Evolutionary conservation across 345 rosid species (phyloP), one percentile per base, ranked within the genome.

Genomic region (Murraya koenigii): DNA sequence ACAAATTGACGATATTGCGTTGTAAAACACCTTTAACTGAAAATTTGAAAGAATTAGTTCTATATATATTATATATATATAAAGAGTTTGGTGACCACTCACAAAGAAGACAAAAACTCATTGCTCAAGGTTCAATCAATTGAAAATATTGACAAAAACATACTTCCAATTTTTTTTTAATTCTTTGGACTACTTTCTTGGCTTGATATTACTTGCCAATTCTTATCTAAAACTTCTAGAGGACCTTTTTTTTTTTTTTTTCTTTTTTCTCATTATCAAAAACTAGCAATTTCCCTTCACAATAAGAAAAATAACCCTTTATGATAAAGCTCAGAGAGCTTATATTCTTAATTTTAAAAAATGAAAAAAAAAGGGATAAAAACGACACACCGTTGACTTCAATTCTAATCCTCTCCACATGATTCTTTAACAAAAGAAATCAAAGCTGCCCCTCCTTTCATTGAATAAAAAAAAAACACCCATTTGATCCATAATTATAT

Each of bases 351-450:
- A 15, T 52, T 22, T 17, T 35, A 0, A 5, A 33, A 32, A 67
- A 36, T n/a, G 9, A 54, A 17, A 35, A 61, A 17, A 14, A 30
- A 41, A 64, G 28, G 49, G 52, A 5, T 56, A 35, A 70, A 74
- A 76, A 75, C 68, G 54, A 59, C 30, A 22, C 22, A 49, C 58
- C 82, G 79, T 80, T 84, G 89, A 86, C 86, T 80, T 79, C 0
- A 6, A 36, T 44, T 52, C 78, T 58, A 77, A 83, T 66, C 72
- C 82, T 75, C 80, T 28, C n/a, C 38, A 9, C 44, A 28, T 55
- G 19, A 36, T 74, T 61, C 19, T 25, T 56, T 39, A 14, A n/a
- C 44, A 4, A 64, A 49, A 63, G 15, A 3, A 33, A 52, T 32
- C 33, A 64, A 64, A 28, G 32, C 69, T 61, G 68, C 33, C 47